These are phyloP conservation scores for Catenaria anguillulae DNA, from an alignment of 371 early-diverging fungal species.

Conservation along the genomic window DNA sequence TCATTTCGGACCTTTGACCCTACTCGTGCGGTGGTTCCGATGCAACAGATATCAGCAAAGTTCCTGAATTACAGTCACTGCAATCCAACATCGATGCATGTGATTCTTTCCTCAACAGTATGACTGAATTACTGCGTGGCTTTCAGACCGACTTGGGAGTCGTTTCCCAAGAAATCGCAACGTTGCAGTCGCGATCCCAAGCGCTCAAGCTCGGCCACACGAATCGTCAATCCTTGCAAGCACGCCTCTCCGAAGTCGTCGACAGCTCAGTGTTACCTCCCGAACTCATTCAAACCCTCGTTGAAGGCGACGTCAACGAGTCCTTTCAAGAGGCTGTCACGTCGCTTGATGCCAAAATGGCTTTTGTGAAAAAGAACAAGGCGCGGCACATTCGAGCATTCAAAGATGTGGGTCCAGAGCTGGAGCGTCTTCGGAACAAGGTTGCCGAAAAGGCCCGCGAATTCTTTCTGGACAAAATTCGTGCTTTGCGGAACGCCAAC, in stretches of 20 bases:
- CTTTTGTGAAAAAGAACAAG: conserved; percentile 56
- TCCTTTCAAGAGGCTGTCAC: conserved; percentile 58
- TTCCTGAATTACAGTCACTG: background rate
- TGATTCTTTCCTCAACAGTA: conserved; percentile 63
- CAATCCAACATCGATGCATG: conserved; percentile 24
- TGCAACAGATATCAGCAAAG: conserved; percentile 1
- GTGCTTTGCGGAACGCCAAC: conserved; percentile 63
- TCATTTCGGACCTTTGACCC: too few species aligned
- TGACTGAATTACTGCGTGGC: conserved; percentile 64
- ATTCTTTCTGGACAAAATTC: conserved; percentile 65
- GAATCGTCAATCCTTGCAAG: conserved; percentile 71
- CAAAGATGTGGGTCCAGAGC: conserved; percentile 72
- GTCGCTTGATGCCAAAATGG: conserved; percentile 69
- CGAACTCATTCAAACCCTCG: conserved; percentile 52
- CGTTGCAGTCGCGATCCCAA: conserved; percentile 63
- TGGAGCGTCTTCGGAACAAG: conserved; percentile 67
- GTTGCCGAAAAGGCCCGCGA: conserved; percentile 69
- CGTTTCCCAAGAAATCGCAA: conserved; percentile 72
- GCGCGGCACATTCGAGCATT: conserved; percentile 49
- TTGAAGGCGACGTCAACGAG: conserved; percentile 77
- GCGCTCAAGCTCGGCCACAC: conserved; percentile 59
- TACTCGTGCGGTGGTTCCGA: too few species aligned
- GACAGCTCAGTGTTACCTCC: conserved; percentile 73
- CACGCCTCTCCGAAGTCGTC: conserved; percentile 44
- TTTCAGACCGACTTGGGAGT: conserved; percentile 75